These are phyloP conservation scores for Boletales sp. DNA, from an alignment of 768 basidiomycete genomes.

Conservation along the genomic window DNA sequence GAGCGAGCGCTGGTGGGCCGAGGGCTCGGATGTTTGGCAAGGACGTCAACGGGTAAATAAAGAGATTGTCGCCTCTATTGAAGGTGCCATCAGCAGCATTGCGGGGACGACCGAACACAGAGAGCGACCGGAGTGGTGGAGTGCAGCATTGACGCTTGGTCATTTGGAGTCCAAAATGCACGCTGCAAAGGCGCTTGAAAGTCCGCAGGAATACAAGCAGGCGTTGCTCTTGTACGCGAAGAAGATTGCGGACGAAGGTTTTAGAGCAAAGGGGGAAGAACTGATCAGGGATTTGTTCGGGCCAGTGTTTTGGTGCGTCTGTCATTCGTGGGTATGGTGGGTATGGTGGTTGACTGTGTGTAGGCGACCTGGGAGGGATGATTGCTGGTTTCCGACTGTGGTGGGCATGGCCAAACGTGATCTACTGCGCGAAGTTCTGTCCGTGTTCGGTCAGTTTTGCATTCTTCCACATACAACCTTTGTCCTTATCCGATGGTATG, in stretches of 20 bases:
- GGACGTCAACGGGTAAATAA: constrained; percentile 55
- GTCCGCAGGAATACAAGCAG: constrained; percentile 80
- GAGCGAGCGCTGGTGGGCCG: constrained; percentile 80
- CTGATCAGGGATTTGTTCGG: constrained; percentile 87
- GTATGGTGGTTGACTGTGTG: background rate
- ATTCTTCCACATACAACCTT: background rate
- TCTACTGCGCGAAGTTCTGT: constrained; percentile 74
- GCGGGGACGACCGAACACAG: constrained; percentile 34
- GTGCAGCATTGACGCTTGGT: constrained; percentile 74
- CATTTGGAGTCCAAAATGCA: constrained; percentile 84
- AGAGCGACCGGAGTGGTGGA: constrained; percentile 75
- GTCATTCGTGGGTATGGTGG: background rate
- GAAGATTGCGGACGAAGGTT: constrained; percentile 87
- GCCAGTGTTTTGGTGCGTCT: constrained; percentile 80
- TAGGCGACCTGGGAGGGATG: constrained; percentile 66
- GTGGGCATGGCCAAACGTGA: constrained; percentile 78
- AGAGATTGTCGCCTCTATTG: constrained; percentile 51
- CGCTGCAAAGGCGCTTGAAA: constrained; percentile 71
- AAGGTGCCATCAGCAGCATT: constrained; percentile 54
- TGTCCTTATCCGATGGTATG: constrained; percentile 4
- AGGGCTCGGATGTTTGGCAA: constrained; percentile 82
- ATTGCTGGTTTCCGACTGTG: constrained; percentile 63
- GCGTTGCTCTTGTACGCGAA: constrained; percentile 74
- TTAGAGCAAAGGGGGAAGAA: constrained; percentile 85
- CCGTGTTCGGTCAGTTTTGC: constrained; percentile 64